phyloP scores from a whole-genome alignment of 1,284 basidiomycete genomes.

The Moesziomyces globuligerus region DNA sequence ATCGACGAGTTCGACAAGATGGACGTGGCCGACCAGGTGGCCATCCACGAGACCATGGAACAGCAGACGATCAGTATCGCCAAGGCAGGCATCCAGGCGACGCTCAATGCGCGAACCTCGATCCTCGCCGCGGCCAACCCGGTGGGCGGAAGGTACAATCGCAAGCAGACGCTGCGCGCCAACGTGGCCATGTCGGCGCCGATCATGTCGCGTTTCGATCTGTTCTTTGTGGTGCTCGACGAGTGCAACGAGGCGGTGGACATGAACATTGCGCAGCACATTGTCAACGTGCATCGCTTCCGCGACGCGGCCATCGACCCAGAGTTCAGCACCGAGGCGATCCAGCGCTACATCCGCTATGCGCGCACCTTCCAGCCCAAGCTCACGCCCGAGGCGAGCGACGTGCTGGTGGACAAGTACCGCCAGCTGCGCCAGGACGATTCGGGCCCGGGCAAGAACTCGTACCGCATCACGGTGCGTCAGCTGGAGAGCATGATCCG shows the following conservation, averaged over 20 bases:
- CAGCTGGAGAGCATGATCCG: slow-evolving; percentile 98
- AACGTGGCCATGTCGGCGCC: slow-evolving; percentile 98
- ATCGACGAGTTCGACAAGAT: slow-evolving; percentile 99
- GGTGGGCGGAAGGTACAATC: slow-evolving; percentile 93
- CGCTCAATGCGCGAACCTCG: slow-evolving; percentile 95
- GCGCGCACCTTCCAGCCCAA: slow-evolving; percentile 89
- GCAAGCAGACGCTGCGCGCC: slow-evolving; percentile 90
- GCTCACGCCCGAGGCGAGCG: slow-evolving; percentile 88
- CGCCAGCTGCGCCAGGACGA: slow-evolving; percentile 91
- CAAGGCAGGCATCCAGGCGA: slow-evolving; percentile 98
- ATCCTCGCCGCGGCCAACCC: slow-evolving; percentile 99
- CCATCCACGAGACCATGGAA: slow-evolving; percentile 99
- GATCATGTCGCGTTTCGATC: slow-evolving; percentile 98
- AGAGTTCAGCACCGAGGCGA: slow-evolving; percentile 94
- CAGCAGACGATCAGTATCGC: slow-evolving; percentile 99
- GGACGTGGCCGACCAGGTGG: slow-evolving; percentile 97
- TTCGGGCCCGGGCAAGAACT: slow-evolving; percentile 81
- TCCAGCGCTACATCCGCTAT: slow-evolving; percentile 96
- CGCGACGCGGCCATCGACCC: slow-evolving; percentile 93
- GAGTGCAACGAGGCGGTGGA: slow-evolving; percentile 95
- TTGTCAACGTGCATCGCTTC: slow-evolving; percentile 96
- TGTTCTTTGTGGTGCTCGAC: slow-evolving; percentile 98
- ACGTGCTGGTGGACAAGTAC: slow-evolving; percentile 95
- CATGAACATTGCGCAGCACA: slow-evolving; percentile 92
- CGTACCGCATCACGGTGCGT: slow-evolving; percentile 94